A percentile compares a stretch with the other conserved stretches of the same genome.
Conservation (phyloP, 2,329 filamentous ascomycete species). For the Exophiala oligosperma region DNA sequence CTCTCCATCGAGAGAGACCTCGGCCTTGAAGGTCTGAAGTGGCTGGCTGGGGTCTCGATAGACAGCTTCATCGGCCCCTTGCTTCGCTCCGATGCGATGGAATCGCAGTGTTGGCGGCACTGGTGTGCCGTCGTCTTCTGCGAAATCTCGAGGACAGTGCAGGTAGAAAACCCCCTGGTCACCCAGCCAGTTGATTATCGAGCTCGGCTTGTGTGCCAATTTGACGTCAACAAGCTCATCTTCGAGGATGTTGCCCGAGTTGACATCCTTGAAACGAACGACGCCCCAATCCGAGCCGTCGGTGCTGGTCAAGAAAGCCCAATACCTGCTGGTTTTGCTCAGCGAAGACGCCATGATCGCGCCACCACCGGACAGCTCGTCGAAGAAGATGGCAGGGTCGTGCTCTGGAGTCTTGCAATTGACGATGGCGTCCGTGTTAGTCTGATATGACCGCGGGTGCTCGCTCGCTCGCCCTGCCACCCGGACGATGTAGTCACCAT, state of each 20-base stretch:
- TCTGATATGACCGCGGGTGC: not conserved
- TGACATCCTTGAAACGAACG: slow-evolving; percentile 5
- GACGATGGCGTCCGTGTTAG: not conserved
- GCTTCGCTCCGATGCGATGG: no score
- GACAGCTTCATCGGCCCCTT: no score
- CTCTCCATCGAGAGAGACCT: not conserved
- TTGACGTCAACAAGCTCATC: no score
- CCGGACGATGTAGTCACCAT: slow-evolving; percentile 2
- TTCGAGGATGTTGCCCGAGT: not conserved
- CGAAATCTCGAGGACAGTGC: not conserved
- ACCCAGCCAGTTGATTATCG: slow-evolving; percentile 1
- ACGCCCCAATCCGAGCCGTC: slow-evolving; percentile 9
- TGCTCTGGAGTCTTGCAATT: no score
- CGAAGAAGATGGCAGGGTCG: no score
- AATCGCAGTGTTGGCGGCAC: no score
- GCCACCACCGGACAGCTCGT: no score
- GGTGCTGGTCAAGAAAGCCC: slow-evolving; percentile 13
- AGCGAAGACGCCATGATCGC: not conserved
- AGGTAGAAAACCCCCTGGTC: slow-evolving; percentile 10
- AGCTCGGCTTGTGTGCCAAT: not conserved
- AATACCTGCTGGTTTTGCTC: slow-evolving; percentile 5
- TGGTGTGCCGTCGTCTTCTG: not conserved
- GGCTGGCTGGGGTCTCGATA: no score
- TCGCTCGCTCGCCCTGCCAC: not conserved
- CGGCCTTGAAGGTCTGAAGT: not conserved